Evolutionary conservation across 441 rosid species (phyloP), one percentile per base, ranked within the genome.

Genomic region (Jatropha multifida): DNA sequence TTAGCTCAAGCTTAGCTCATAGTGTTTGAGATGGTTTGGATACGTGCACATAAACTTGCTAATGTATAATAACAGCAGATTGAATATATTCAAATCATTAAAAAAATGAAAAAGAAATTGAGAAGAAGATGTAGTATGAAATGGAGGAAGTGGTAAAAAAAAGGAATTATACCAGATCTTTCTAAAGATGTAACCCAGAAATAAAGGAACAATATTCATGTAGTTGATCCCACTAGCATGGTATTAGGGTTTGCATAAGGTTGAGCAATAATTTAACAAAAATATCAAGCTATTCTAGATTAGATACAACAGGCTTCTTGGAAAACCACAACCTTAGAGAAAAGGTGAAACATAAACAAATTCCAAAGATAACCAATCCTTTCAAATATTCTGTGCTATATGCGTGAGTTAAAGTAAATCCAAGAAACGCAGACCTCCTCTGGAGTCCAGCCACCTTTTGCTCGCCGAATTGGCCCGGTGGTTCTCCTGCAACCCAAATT

Each of bases 361-460:
- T 26, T 48, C 8, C 4, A 5, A 41, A 37, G 23, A 18, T 11
- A 71, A 68, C 12, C 23, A 38, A 65, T 32, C 26, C 51, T 61
- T 44, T 40, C 48, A 51, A 52, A 46, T 41, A 44, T 69, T 10
- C 32, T 14, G 54, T 38, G n/a, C 71, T 51, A 42, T 59, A 74
- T 20, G 41, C 32, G 73, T 18, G 38, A 62, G 49, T 66, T 40
- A 38, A 60, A 14, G 46, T 4, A 20, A 10, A 44, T 54, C 62
- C 11, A 69, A 72, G 59, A 44, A 78, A 81, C 46, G 46, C 85
- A 72, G 60, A 94, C 98, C 97, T 96, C 99, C 80, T 91, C 93
- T 0, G 89, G 94, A 73, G 98, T 96, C 99, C 99, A 96, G 55
- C 99, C 99, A 10, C 99, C 99, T 83, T 94, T 96, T 5, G 99